Base-by-base conservation (phyloP, 2,329 filamentous ascomycete genomes). In the Torrubiella hemipterigena region DNA sequence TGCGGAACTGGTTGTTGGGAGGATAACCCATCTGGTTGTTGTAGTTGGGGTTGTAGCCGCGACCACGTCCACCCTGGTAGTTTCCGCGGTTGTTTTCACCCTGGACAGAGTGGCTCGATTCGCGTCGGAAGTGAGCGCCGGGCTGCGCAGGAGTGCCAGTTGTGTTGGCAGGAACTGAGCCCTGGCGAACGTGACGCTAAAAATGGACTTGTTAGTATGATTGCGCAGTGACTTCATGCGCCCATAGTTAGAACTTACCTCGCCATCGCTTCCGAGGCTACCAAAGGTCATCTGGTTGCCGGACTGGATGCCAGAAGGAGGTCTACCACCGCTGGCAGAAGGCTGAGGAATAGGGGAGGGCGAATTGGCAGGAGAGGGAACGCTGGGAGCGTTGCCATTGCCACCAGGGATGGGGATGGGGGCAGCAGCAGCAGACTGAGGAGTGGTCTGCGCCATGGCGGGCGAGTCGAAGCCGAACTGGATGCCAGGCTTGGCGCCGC, bases 291-390 rank as follows among this genome's bases (percentile, higher is more conserved):
- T 77, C 48, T 75, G 78, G 28, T 56, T 55, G 33, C 72, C 72
- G 43, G 80, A 75, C 42, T 77, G 77, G 41, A 85, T 69, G 41
- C 72, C 73, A 20, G 84, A 80, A 27, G 86, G 85, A 44, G 87
- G 87, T 48, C 85, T 84, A 45, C 86, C 85, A 49, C 86, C 91
- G 48, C 78, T 82, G 20, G 79, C 77, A 33, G 80, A 74, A 31
- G 86, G 84, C 56, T 89, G 83, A 19, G 91, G 89, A 45, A 96
- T 96, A 5, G 91, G 91, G 25, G 84, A 89, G 4, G 91, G 91
- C 27, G 89, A 95, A 44, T 81, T 79, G 29, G 82, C 77, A 6
- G 91, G 91, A 27, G 87, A 93, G 29, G 77, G 77, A 31, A 89
- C 72, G 46, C 82, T 75, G 39, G 81, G 80, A 58, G 64, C 50